Evolutionary conservation across 768 basidiomycete genomes (phyloP).

Genomic region (Epithele typhae): DNA sequence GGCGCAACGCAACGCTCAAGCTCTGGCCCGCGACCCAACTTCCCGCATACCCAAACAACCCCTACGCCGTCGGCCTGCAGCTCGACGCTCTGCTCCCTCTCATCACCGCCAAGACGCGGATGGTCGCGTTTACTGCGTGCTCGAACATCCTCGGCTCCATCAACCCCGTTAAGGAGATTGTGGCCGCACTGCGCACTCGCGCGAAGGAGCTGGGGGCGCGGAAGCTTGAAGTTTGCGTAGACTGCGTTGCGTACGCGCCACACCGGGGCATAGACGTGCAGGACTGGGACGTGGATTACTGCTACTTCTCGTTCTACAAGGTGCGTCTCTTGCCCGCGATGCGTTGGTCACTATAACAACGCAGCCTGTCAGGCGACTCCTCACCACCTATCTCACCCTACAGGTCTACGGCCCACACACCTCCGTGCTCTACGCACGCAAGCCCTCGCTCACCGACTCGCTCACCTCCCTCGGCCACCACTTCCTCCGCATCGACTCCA

Average conservation of each 20-base stretch:
- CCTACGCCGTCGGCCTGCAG: slow-evolving; percentile 58
- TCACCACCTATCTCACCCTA: neutral
- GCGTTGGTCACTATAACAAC: neutral
- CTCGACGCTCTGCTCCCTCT: slow-evolving; percentile 56
- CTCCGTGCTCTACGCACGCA: slow-evolving; percentile 60
- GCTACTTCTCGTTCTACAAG: slow-evolving; percentile 74
- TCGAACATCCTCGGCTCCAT: slow-evolving; percentile 73
- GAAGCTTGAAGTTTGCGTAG: slow-evolving; percentile 65
- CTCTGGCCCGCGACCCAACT: slow-evolving; percentile 51
- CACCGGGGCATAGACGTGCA: slow-evolving; percentile 68
- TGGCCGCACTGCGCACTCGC: slow-evolving; percentile 44
- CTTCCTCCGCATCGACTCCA: slow-evolving; percentile 49
- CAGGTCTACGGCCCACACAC: slow-evolving; percentile 76
- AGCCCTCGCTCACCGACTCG: slow-evolving; percentile 42
- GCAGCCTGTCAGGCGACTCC: neutral
- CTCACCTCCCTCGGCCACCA: slow-evolving; percentile 63
- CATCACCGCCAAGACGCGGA: slow-evolving; percentile 59
- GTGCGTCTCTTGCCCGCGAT: slow-evolving; percentile 32
- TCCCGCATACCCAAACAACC: slow-evolving; percentile 40
- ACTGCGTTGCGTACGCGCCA: slow-evolving; percentile 78
- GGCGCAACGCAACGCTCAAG: slow-evolving; percentile 50
- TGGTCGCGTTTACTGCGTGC: slow-evolving; percentile 70
- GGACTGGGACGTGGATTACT: slow-evolving; percentile 76
- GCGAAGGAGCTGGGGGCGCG: slow-evolving; percentile 48
- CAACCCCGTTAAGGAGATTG: slow-evolving; percentile 54